Evolutionary conservation across 2,329 filamentous ascomycete genomes (phyloP), one percentile per base, ranked within the genome.

Genomic region (Fusarium nematophilum): DNA sequence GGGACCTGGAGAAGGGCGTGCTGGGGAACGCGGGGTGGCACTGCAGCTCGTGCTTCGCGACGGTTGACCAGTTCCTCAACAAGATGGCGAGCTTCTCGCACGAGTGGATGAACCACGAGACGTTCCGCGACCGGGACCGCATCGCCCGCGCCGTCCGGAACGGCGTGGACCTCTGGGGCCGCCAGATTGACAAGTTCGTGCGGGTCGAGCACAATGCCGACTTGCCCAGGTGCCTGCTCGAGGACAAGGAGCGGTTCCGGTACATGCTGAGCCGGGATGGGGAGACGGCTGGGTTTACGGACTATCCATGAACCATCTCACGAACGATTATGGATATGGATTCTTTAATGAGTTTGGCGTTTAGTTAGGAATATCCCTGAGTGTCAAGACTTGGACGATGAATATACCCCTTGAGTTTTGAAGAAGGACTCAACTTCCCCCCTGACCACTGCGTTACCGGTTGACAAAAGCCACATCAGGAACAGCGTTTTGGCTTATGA

Each of bases 31-130:
- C 83, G 1, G 81, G 75, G 0, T 89, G 86, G 86, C 85, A 88
- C 70, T 89, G 86, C 75, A 86, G 82, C 44, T 83, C 78, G 50
- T 88, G 86, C 73, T 87, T 87, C 68, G 73, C 77, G 14, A 87
- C 83, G 1, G 72, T 88, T 13, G 76, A 76, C 4, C 81, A 86
- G 68, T 76, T 87, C 62, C 72, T 83, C 38, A 79, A 78, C 60
- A 87, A 87, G 71, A 79, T 87, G 75, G 74, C 77, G 9, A 81
- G 79, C 52, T 86, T 86, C 70, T 85, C 82, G 14, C 85, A 87
- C 66, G 72, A 71, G 8, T 79, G 75, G 70, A 80, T 81, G 75
- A 86, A 87, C 59, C 75, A 75, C 14, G 75, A 79, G 9, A 67
- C 74, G 53, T 86, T 79, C 58, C 77, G 78, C 42, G 75, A 86